These are phyloP conservation scores for Kwoniella shivajii DNA, from an alignment of 1,284 basidiomycete genomes.

Conservation along the genomic window DNA sequence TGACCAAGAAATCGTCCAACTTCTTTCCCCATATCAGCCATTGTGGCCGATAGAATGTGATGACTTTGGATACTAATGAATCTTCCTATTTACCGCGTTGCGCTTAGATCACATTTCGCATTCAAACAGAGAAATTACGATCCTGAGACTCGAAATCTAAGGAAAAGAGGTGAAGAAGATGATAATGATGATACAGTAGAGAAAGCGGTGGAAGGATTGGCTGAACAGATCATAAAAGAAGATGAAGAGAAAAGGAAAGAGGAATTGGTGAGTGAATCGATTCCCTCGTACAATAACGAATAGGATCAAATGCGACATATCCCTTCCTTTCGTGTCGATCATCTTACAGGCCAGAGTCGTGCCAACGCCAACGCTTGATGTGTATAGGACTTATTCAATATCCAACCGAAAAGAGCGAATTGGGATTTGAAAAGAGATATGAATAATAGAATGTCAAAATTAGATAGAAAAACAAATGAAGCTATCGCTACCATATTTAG, in stretches of 20 bases:
- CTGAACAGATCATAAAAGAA: constrained; percentile 78
- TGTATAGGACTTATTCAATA: constrained; percentile 86
- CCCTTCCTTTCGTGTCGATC: neutral
- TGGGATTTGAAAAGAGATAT: constrained; percentile 97
- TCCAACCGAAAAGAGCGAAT: constrained; percentile 92
- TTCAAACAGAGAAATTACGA: constrained; percentile 83
- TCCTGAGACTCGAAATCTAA: constrained; percentile 73
- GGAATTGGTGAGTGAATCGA: constrained; percentile 69
- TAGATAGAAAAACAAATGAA: constrained; percentile 89
- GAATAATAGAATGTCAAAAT: constrained; percentile 80
- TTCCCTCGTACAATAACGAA: neutral
- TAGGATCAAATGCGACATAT: neutral
- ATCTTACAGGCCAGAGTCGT: neutral
- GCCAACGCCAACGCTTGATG: neutral
- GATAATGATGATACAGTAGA: constrained; percentile 74
- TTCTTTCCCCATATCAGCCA: constrained; percentile 6
- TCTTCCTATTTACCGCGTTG: neutral
- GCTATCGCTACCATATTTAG: constrained; percentile 90
- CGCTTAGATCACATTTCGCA: constrained; percentile 58
- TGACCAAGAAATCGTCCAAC: neutral
- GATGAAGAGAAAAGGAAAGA: constrained; percentile 81
- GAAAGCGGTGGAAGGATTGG: constrained; percentile 77
- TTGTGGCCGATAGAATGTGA: neutral
- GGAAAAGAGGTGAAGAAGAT: constrained; percentile 65
- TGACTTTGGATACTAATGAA: neutral